Conservation (phyloP, 805 yeast species). For the Phaffomyces opuntiae region DNA sequence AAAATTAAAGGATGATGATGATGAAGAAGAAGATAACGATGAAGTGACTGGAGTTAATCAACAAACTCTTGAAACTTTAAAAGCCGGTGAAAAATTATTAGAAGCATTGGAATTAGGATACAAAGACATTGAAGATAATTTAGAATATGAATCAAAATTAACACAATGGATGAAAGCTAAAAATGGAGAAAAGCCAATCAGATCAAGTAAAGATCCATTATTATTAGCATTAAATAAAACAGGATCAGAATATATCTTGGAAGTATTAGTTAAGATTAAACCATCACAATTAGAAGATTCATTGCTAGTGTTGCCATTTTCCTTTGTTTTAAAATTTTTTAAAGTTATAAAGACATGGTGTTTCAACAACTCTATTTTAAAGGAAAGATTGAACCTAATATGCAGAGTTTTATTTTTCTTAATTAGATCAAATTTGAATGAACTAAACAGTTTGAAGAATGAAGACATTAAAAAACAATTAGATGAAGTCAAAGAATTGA, state of each 20-base stretch:
- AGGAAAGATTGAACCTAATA: conserved; percentile 51
- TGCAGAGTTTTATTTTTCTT: conserved; percentile 74
- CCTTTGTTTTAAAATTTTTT: conserved; percentile 66
- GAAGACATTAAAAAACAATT: conserved; percentile 57
- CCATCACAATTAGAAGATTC: conserved; percentile 92
- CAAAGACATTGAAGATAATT: conserved; percentile 55
- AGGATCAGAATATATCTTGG: conserved; percentile 76
- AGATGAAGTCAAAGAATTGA: conserved; percentile 50
- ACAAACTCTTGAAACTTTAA: conserved; percentile 85
- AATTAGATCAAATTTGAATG: conserved; percentile 67
- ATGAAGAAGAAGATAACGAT: conserved; percentile 38
- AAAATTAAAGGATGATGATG: conserved; percentile 31
- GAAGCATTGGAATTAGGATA: conserved; percentile 46
- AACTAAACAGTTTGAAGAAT: conserved; percentile 65
- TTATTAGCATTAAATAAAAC: conserved; percentile 61
- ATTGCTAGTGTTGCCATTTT: conserved; percentile 81
- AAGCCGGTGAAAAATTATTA: conserved; percentile 24
- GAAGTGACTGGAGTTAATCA: conserved; percentile 62
- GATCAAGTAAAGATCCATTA: conserved; percentile 65
- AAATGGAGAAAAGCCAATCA: conserved; percentile 41
- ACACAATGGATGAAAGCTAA: conserved; percentile 36
- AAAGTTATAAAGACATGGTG: conserved; percentile 76
- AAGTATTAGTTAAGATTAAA: conserved; percentile 59
- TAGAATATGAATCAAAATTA: conserved; percentile 41
- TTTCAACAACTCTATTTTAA: conserved; percentile 35